phyloP scores from a whole-genome alignment of 306 rosid genomes.

The Cajanus cajan region DNA sequence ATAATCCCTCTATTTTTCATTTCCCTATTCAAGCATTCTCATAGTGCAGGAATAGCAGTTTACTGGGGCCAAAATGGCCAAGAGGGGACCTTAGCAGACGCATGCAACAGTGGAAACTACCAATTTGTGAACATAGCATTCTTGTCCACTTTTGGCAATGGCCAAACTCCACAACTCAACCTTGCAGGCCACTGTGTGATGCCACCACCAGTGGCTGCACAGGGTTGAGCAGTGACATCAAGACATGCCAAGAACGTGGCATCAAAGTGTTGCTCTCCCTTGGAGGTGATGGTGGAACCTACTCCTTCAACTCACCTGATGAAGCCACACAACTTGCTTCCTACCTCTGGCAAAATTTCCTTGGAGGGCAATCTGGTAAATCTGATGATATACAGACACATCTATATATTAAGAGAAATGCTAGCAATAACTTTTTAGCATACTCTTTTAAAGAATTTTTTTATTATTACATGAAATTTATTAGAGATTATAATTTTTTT shows the following conservation, averaged over 20 bases:
- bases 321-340: constrained; percentile 41
- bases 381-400: neutral
- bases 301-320: constrained; percentile 42
- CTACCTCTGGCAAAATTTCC: constrained; percentile 51
- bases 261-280: constrained; percentile 59
- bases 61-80: constrained; percentile 10
- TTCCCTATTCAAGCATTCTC: constrained; percentile 17
- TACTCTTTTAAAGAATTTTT: no score
- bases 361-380: constrained; percentile 33
- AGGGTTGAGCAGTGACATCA: constrained; percentile 29
- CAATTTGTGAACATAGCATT: neutral
- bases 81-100: neutral
- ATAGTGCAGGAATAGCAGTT: constrained; percentile 30
- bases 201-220: constrained; percentile 33
- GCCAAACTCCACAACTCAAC: constrained; percentile 36
- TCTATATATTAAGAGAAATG: no score
- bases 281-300: constrained; percentile 40
- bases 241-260: constrained; percentile 5
- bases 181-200: constrained; percentile 43
- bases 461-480: no score
- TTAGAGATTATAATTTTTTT: no score
- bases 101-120: neutral
- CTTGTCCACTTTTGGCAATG: constrained; percentile 43
- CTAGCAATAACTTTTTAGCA: no score
- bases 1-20: constrained; percentile 27